phyloP scores from a whole-genome alignment of 2,329 filamentous ascomycete genomes.

The Raffaelea albimanens region DNA sequence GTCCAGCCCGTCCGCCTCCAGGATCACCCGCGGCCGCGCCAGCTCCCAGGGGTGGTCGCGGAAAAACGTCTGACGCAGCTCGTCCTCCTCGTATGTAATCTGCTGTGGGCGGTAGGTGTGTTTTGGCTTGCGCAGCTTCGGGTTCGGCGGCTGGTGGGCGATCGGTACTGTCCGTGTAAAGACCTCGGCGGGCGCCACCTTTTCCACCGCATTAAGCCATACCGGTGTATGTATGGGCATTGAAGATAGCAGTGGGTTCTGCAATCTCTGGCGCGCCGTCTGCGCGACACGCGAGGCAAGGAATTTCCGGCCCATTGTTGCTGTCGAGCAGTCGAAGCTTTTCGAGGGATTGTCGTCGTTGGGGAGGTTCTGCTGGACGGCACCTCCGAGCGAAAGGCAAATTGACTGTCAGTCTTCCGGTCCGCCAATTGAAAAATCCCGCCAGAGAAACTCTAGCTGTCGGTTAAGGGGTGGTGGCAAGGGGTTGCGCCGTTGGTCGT shows the following conservation, averaged over 20 bases:
- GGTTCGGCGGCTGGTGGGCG: conserved; percentile 30
- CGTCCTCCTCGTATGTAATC: conserved; percentile 76
- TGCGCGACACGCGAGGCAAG: conserved; percentile 33
- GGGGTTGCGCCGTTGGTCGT: no score
- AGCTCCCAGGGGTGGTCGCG: conserved; percentile 96
- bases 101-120: conserved; percentile 71
- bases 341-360: no score
- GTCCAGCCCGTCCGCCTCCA: conserved; percentile 83
- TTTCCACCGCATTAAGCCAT: conserved; percentile 43
- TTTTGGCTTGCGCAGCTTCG: conserved; percentile 55
- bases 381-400: no score
- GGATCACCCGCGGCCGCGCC: conserved; percentile 72
- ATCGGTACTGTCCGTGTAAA: conserved; percentile 43
- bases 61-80: conserved; percentile 73
- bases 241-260: conserved; percentile 21
- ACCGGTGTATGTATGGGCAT: conserved; percentile 25
- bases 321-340: not conserved
- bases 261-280: conserved; percentile 24
- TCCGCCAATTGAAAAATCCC: no score
- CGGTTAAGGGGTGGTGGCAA: no score
- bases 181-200: conserved; percentile 49
- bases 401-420: no score
- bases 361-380: no score
- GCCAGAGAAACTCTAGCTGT: no score
- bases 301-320: conserved; percentile 24